A percentile compares a stretch with the other conserved stretches of the same genome.
Conservation (phyloP, 495 filamentous ascomycete species). For the Daldinia childiae region DNA sequence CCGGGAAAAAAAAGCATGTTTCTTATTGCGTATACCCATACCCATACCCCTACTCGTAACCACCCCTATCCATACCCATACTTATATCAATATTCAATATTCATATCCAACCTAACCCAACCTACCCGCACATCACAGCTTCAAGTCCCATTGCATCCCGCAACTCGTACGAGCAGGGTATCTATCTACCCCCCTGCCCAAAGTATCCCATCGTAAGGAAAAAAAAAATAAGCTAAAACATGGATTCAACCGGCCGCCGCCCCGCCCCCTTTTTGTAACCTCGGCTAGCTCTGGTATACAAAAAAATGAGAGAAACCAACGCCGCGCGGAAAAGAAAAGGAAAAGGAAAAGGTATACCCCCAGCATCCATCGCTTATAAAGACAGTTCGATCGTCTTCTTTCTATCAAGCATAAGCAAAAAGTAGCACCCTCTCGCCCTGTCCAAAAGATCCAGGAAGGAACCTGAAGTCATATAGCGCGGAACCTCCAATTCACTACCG, state of each 20-base stretch:
- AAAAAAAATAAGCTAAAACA: neutral
- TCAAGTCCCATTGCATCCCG: too few relatives aligned
- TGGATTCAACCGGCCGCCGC: neutral
- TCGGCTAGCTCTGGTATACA: conserved; percentile 1
- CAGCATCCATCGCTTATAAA: conserved; percentile 1
- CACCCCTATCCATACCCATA: too few relatives aligned
- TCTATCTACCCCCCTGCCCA: neutral
- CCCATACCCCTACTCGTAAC: too few relatives aligned
- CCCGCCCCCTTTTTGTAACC: neutral
- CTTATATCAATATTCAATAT: too few relatives aligned
- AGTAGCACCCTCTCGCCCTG: neutral
- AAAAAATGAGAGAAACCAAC: conserved; percentile 16
- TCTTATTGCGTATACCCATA: too few relatives aligned
- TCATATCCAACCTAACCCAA: too few relatives aligned
- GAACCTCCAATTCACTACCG: neutral
- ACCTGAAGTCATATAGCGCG: neutral
- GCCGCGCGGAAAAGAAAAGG: conserved; percentile 2
- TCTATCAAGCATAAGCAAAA: neutral
- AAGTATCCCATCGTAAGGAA: neutral
- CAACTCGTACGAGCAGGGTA: neutral
- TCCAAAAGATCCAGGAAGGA: neutral
- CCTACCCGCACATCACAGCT: neutral
- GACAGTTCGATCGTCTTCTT: neutral
- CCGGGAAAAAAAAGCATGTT: neutral
- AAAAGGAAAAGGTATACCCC: conserved; percentile 16